Percentiles rank a stretch among this genome's conserved stretches.
Evolutionary conservation across 2,329 filamentous ascomycete genomes (phyloP).

Genomic region (Magnaporthiopsis incrustans): DNA sequence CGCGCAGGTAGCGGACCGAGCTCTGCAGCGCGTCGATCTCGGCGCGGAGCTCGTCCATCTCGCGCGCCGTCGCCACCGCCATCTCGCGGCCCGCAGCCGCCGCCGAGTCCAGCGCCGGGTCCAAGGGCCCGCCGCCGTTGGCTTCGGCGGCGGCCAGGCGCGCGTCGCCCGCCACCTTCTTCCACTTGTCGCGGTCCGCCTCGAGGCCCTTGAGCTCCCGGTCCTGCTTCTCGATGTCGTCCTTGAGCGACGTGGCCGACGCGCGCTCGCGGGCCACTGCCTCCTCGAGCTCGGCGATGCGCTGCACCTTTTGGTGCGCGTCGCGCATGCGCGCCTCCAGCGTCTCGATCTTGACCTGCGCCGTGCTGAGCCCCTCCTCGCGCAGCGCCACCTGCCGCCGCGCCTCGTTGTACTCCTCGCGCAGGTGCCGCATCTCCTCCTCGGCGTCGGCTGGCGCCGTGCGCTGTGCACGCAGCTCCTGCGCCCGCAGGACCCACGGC

Average conservation of each 20-base stretch:
- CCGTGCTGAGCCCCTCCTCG: slow-evolving; percentile 78
- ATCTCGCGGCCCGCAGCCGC: slow-evolving; percentile 45
- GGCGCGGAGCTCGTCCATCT: slow-evolving; percentile 63
- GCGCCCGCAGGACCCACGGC: slow-evolving; percentile 78
- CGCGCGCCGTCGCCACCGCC: slow-evolving; percentile 60
- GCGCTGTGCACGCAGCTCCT: slow-evolving; percentile 76
- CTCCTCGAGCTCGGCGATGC: slow-evolving; percentile 57
- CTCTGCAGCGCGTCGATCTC: slow-evolving; percentile 59
- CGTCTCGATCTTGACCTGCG: slow-evolving; percentile 87
- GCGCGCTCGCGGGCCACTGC: slow-evolving; percentile 46
- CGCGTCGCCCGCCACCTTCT: slow-evolving; percentile 59
- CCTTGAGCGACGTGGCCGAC: slow-evolving; percentile 44
- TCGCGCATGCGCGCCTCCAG: slow-evolving; percentile 83
- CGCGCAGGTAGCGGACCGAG: slow-evolving; percentile 58
- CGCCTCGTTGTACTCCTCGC: slow-evolving; percentile 71
- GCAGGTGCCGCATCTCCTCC: slow-evolving; percentile 72
- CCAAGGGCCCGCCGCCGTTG: slow-evolving; percentile 27
- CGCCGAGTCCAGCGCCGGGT: neutral
- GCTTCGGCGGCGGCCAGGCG: slow-evolving; percentile 40
- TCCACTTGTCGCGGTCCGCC: slow-evolving; percentile 61
- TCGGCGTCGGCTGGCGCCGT: slow-evolving; percentile 74
- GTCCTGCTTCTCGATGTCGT: slow-evolving; percentile 60
- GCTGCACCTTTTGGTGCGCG: slow-evolving; percentile 66
- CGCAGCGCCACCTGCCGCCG: slow-evolving; percentile 63
- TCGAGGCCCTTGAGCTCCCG: slow-evolving; percentile 58